phyloP scores from a whole-genome alignment of 1,284 basidiomycete species.

The Kalmanozyma brasiliensis region DNA sequence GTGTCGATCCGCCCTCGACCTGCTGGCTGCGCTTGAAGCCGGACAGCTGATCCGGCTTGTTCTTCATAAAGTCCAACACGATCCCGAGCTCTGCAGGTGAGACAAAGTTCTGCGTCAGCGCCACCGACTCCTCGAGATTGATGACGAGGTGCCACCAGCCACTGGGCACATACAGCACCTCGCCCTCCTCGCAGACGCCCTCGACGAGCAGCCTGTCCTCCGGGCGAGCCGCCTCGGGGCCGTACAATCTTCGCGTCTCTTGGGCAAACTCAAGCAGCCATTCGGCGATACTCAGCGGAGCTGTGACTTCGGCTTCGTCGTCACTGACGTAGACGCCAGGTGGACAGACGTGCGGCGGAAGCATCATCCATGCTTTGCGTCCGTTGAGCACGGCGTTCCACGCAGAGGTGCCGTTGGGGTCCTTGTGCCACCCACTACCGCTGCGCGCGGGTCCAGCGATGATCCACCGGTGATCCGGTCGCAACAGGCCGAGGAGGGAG shows the following conservation, averaged over 20 bases:
- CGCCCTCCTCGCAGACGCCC: conserved; percentile 68
- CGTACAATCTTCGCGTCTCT: conserved; percentile 65
- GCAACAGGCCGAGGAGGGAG: conserved; percentile 48
- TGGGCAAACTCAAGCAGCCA: conserved; percentile 70
- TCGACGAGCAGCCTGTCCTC: conserved; percentile 64
- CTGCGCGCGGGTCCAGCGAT: conserved; percentile 60
- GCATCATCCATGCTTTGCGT: conserved; percentile 69
- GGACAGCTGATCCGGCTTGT: conserved; percentile 69
- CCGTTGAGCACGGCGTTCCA: conserved; percentile 70
- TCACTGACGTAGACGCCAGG: conserved; percentile 69
- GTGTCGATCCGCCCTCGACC: conserved; percentile 10
- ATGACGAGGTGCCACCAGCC: conserved; percentile 66
- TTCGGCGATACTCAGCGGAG: conserved; percentile 68
- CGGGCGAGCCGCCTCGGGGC: conserved; percentile 40
- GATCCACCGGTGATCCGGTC: conserved; percentile 64
- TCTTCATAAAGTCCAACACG: conserved; percentile 69
- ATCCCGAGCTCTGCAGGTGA: conserved; percentile 68
- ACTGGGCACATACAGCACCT: conserved; percentile 68
- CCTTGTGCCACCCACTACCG: conserved; percentile 66
- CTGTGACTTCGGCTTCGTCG: conserved; percentile 68
- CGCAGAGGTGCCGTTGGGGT: conserved; percentile 69
- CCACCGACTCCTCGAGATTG: conserved; percentile 65
- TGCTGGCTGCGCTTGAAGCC: conserved; percentile 67
- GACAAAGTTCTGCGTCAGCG: conserved; percentile 71
- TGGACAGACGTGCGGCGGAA: conserved; percentile 68